Evolutionary conservation across 768 basidiomycete genomes (phyloP).

Genomic region (Trichaptum fuscoviolaceum): DNA sequence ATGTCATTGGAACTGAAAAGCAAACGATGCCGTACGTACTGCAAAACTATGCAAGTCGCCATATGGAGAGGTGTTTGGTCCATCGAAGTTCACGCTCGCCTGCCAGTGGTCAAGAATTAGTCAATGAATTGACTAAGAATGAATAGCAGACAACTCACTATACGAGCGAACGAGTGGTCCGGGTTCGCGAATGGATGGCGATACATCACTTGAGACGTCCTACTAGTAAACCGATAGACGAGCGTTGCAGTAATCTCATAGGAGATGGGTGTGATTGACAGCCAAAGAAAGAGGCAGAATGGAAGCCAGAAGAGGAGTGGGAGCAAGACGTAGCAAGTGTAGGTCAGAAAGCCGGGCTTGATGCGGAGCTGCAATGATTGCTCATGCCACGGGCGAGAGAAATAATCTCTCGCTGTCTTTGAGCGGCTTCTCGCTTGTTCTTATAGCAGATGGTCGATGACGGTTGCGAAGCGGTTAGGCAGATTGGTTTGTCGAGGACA

Average conservation of each 20-base stretch:
- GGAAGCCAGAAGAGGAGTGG: background rate
- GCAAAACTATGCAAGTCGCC: background rate
- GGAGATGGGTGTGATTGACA: background rate
- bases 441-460: background rate
- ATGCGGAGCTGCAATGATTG: background rate
- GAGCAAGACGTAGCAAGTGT: background rate
- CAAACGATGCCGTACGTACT: too few species aligned
- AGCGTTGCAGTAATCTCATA: background rate
- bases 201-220: background rate
- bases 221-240: background rate
- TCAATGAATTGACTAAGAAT: background rate
- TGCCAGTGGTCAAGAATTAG: background rate
- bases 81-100: slow-evolving; percentile 16
- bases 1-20: background rate
- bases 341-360: background rate
- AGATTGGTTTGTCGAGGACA: background rate
- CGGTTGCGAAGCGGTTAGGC: background rate
- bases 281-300: background rate
- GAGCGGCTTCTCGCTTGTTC: background rate
- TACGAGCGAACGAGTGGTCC: slow-evolving; percentile 8
- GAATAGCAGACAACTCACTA: slow-evolving; percentile 7
- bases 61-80: background rate
- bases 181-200: slow-evolving; percentile 5
- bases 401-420: background rate
- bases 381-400: background rate